Evolutionary conservation across 768 basidiomycete species (phyloP).

Genomic region (Pulveroboletus frians): DNA sequence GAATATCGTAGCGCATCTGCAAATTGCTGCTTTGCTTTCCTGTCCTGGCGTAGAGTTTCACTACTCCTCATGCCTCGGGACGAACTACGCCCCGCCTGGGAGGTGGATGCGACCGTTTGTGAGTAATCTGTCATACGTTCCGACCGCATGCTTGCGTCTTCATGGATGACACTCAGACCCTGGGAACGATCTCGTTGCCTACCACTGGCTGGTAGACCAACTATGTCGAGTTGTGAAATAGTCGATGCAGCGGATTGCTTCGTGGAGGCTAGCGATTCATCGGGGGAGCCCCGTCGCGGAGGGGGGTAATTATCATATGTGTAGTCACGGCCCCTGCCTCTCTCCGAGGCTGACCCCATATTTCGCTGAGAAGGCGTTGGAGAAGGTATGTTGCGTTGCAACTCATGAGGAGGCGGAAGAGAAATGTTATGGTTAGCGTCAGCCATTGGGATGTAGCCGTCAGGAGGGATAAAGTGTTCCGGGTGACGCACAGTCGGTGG

Average conservation of each 20-base stretch:
- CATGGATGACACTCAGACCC: constrained; percentile 30
- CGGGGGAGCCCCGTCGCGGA: constrained; percentile 25
- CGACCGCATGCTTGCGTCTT: constrained; percentile 28
- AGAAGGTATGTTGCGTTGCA: constrained; percentile 30
- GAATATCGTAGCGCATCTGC: constrained; percentile 36
- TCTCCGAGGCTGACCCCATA: constrained; percentile 16
- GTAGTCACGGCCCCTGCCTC: constrained; percentile 21
- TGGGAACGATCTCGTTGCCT: constrained; percentile 21
- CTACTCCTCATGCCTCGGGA: constrained; percentile 15
- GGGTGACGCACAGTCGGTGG: constrained; percentile 6
- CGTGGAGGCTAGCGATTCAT: constrained; percentile 26
- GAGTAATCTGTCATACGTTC: constrained; percentile 23
- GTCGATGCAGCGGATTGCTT: constrained; percentile 26
- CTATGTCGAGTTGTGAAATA: constrained; percentile 32
- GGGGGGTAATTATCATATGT: constrained; percentile 17
- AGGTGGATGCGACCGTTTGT: constrained; percentile 15
- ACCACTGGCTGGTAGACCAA: constrained; percentile 20
- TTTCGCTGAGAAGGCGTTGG: constrained; percentile 26
- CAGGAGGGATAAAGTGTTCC: constrained; percentile 37
- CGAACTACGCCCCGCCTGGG: constrained; percentile 14
- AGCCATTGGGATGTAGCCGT: constrained; percentile 46
- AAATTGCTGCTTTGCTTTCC: constrained; percentile 24
- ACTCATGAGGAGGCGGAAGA: constrained; percentile 50
- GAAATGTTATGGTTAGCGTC: constrained; percentile 36
- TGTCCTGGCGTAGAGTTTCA: constrained; percentile 16